Evolutionary conservation across 164 flowering plant species (phyloP).

Genomic region (Pachysandra terminalis): DNA sequence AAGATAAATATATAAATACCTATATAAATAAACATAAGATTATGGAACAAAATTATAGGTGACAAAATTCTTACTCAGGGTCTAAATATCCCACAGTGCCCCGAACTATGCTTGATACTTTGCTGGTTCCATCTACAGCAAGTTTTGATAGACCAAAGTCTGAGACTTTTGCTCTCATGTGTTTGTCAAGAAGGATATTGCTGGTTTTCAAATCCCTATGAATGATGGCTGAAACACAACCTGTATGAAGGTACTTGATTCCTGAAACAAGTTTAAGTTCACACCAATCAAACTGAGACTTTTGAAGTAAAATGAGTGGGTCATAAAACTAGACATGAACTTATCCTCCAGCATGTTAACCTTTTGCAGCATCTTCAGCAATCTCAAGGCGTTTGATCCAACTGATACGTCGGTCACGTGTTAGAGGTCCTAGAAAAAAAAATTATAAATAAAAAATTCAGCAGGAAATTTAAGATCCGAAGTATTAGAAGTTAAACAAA

Average conservation of each 20-base stretch:
- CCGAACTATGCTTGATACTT: slow-evolving; percentile 94
- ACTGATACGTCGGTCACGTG: slow-evolving; percentile 48
- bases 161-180: slow-evolving; percentile 96
- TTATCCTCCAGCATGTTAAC: slow-evolving; percentile 25
- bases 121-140: slow-evolving; percentile 87
- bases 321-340: too few species aligned
- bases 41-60: neutral
- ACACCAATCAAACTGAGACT: neutral
- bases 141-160: slow-evolving; percentile 98
- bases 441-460: slow-evolving; percentile 11
- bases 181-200: slow-evolving; percentile 93
- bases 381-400: slow-evolving; percentile 98
- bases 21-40: too few species aligned
- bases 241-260: slow-evolving; percentile 94
- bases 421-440: slow-evolving; percentile 53
- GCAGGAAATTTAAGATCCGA: slow-evolving; percentile 3
- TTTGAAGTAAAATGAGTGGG: neutral
- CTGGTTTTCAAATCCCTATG: slow-evolving; percentile 96
- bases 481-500: neutral
- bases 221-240: slow-evolving; percentile 86
- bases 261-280: slow-evolving; percentile 43
- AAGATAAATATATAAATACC: neutral
- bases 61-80: slow-evolving; percentile 74
- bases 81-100: slow-evolving; percentile 98
- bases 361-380: slow-evolving; percentile 99